Percentiles rank a stretch among this genome's conserved stretches.
phyloP scores from a whole-genome alignment of 495 filamentous ascomycete species.

The Penicillium bialowiezense region DNA sequence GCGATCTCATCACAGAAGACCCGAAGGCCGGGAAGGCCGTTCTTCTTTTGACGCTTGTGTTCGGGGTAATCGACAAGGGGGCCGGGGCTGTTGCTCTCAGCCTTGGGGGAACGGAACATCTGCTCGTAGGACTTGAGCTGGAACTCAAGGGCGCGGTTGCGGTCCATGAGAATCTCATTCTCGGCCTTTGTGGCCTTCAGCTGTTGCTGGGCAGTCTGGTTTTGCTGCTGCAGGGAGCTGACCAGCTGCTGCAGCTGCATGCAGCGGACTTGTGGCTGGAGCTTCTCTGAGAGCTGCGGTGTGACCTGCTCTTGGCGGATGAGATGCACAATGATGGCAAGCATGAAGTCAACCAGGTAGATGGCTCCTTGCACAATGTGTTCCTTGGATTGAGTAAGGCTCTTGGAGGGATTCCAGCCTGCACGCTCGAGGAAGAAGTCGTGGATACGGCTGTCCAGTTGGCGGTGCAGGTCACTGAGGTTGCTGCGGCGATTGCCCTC shows the following conservation, averaged over 20 bases:
- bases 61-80: slow-evolving; percentile 29
- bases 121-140: slow-evolving; percentile 43
- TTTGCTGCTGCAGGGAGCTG: slow-evolving; percentile 39
- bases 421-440: slow-evolving; percentile 45
- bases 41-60: slow-evolving; percentile 31
- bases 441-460: slow-evolving; percentile 40
- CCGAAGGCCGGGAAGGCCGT: slow-evolving; percentile 36
- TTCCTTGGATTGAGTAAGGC: slow-evolving; percentile 45
- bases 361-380: slow-evolving; percentile 47
- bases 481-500: slow-evolving; percentile 47
- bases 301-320: slow-evolving; percentile 40
- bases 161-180: slow-evolving; percentile 36
- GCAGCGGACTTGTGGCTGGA: slow-evolving; percentile 43
- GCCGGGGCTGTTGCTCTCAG: slow-evolving; percentile 30
- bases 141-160: slow-evolving; percentile 39
- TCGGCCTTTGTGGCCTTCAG: slow-evolving; percentile 38
- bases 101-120: slow-evolving; percentile 41
- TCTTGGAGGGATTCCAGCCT: slow-evolving; percentile 47
- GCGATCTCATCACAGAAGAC: slow-evolving; percentile 42
- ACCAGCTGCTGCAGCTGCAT: slow-evolving; percentile 43
- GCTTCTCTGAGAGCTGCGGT: slow-evolving; percentile 41
- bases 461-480: slow-evolving; percentile 42
- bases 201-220: slow-evolving; percentile 38
- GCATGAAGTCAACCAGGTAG: slow-evolving; percentile 44
- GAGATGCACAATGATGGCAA: slow-evolving; percentile 38